These are phyloP conservation scores for Flaveria robusta DNA, from an alignment of 129 eudicot species.

Conservation along the genomic window DNA sequence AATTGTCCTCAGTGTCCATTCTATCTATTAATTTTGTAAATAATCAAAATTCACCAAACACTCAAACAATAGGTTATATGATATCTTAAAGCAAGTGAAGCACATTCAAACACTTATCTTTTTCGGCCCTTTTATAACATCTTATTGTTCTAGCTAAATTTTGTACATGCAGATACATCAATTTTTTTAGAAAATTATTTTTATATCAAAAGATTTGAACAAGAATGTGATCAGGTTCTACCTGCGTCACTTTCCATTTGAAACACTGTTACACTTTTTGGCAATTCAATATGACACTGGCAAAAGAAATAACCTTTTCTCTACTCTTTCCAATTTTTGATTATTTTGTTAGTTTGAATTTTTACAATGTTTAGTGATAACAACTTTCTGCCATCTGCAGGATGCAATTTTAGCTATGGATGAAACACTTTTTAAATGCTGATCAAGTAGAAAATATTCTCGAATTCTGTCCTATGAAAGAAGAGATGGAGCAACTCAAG, in stretches of 20 bases:
- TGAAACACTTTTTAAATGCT: constrained; percentile 59
- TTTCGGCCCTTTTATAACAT: not conserved
- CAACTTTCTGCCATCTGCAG: constrained; percentile 29
- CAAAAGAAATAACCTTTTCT: not conserved
- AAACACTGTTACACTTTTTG: not conserved
- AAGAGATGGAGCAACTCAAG: constrained; percentile 83
- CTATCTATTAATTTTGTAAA: no score
- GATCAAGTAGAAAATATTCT: constrained; percentile 77
- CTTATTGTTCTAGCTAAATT: not conserved
- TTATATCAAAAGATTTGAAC: not conserved
- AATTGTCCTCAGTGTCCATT: not conserved
- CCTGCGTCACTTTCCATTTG: not conserved
- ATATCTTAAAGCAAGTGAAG: constrained; percentile 5
- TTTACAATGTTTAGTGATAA: constrained; percentile 4
- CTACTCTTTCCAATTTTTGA: not conserved
- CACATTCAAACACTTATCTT: not conserved
- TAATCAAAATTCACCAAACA: not conserved
- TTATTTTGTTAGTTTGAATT: not conserved
- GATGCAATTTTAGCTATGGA: constrained; percentile 78
- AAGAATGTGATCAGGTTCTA: not conserved
- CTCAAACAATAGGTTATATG: not conserved
- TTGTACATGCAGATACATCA: not conserved
- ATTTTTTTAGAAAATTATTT: not conserved
- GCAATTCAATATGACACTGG: not conserved
- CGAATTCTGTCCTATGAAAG: constrained; percentile 75